Evolutionary conservation across 1,284 basidiomycete genomes (phyloP).

Genomic region (Paramarasmius palmivorus): DNA sequence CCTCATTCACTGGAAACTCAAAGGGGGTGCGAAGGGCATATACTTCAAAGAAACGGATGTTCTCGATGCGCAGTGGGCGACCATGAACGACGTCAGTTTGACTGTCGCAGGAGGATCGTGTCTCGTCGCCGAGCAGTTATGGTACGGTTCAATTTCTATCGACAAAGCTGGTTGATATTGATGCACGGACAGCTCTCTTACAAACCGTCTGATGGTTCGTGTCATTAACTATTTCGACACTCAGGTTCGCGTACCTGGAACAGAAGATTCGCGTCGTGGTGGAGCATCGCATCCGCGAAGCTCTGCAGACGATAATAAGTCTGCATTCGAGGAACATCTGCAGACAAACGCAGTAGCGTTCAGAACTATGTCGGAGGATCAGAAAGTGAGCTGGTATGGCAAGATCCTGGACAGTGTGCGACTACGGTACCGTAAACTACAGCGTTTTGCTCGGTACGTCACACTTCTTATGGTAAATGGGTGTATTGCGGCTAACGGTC

Average conservation of each 20-base stretch:
- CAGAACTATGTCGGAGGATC: conserved; percentile 73
- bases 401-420: conserved; percentile 95
- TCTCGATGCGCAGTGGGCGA: conserved; percentile 95
- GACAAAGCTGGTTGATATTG: not conserved
- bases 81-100: conserved; percentile 91
- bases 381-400: conserved; percentile 87
- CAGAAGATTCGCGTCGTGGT: conserved; percentile 31
- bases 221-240: conserved; percentile 94
- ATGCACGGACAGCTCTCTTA: conserved; percentile 62
- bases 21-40: conserved; percentile 88
- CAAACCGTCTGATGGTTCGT: conserved; percentile 87
- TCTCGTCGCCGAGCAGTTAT: conserved; percentile 92
- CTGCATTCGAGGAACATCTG: conserved; percentile 24
- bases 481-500: not conserved
- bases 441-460: conserved; percentile 85
- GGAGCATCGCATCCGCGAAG: not conserved
- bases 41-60: conserved; percentile 99
- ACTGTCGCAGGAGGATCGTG: conserved; percentile 88
- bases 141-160: conserved; percentile 49
- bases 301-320: conserved; percentile 15
- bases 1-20: conserved; percentile 93
- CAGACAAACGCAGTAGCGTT: conserved; percentile 21
- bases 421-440: conserved; percentile 90
- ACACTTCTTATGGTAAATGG: not conserved
- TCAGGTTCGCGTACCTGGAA: conserved; percentile 81